These are phyloP conservation scores for Cladosporium velox DNA, from an alignment of 2,329 filamentous ascomycete genomes.

Conservation along the genomic window DNA sequence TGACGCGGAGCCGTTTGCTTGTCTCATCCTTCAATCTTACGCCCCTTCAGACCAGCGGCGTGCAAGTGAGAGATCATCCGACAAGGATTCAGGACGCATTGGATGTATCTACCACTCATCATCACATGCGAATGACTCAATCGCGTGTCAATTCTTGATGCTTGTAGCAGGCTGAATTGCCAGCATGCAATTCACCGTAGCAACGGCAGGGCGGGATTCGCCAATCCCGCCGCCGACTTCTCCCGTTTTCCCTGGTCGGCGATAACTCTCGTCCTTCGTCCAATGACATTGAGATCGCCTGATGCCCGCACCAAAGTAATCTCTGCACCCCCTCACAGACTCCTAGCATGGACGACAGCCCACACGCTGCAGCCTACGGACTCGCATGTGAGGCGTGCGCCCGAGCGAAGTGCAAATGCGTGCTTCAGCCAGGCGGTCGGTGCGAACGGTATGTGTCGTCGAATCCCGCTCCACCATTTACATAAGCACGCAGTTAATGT, in stretches of 20 bases:
- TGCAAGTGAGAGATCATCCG: no score
- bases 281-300: neutral
- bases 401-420: slow-evolving; percentile 17
- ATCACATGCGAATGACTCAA: neutral
- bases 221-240: neutral
- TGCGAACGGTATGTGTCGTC: slow-evolving; percentile 10
- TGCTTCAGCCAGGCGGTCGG: neutral
- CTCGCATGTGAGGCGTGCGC: slow-evolving; percentile 17
- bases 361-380: slow-evolving; percentile 14
- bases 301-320: neutral
- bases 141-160: neutral
- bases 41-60: neutral
- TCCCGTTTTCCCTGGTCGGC: neutral
- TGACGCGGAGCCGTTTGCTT: neutral
- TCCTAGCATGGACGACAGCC: neutral
- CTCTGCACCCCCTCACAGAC: neutral
- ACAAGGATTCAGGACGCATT: neutral
- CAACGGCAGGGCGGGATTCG: neutral
- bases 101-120: neutral
- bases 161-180: neutral
- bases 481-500: neutral
- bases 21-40: neutral
- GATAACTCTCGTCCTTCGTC: slow-evolving; percentile 10
- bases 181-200: neutral
- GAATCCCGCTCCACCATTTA: neutral